phyloP scores from a whole-genome alignment of 257 asterid species.

The Nicotiana attenuata region DNA sequence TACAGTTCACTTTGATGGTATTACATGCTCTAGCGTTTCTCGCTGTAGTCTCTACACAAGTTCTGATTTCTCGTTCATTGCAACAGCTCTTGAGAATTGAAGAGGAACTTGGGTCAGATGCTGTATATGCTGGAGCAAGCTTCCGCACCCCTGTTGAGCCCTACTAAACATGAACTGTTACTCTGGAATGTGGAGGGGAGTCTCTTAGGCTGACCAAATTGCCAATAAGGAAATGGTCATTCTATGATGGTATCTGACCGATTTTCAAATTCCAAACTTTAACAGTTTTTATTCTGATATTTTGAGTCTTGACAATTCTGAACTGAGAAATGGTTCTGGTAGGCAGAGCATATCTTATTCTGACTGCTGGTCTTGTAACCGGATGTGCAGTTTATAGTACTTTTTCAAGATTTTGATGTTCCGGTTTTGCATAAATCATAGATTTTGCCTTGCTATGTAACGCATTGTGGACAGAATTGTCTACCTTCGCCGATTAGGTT shows the following conservation, averaged over 20 bases:
- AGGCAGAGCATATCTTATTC: not conserved
- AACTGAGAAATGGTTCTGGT: not conserved
- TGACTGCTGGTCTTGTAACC: not conserved
- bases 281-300: not conserved
- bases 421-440: not conserved
- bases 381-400: not conserved
- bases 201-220: not conserved
- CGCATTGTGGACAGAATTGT: too few species aligned
- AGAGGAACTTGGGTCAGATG: slow-evolving; percentile 86
- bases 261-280: not conserved
- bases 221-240: not conserved
- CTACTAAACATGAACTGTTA: slow-evolving; percentile 27
- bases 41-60: not conserved
- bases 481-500: too few species aligned
- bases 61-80: too few species aligned
- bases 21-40: not conserved
- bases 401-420: not conserved
- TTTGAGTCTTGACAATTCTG: not conserved
- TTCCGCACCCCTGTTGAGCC: slow-evolving; percentile 87
- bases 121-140: slow-evolving; percentile 78
- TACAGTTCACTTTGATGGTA: not conserved
- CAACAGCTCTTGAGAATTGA: slow-evolving; percentile 79
- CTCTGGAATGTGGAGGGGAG: not conserved
- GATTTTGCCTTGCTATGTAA: not conserved
- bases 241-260: not conserved